Evolutionary conservation across 805 yeast genomes (phyloP).

Genomic region (Saccharomycopsis babjevae): DNA sequence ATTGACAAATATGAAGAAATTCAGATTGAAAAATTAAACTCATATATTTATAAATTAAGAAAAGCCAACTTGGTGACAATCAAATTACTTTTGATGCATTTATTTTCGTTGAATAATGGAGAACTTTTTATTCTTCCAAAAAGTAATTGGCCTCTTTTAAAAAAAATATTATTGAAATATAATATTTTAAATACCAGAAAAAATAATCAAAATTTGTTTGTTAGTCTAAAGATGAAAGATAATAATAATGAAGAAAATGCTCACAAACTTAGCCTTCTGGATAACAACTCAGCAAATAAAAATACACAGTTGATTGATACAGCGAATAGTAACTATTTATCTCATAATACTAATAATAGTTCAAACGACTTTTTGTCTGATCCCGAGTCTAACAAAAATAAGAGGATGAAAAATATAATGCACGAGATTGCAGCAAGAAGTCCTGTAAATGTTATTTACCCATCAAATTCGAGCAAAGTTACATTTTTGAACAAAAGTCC

Average conservation of each 20-base stretch:
- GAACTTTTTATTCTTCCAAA: constrained; percentile 16
- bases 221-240: not conserved
- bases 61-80: constrained; percentile 7
- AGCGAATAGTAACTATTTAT: not conserved
- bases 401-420: not conserved
- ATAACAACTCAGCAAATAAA: not conserved
- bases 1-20: not conserved
- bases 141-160: constrained; percentile 11
- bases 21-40: not conserved
- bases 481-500: not conserved
- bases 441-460: not conserved
- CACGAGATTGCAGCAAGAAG: not conserved
- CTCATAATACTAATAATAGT: not conserved
- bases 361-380: not conserved
- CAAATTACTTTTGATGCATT: constrained; percentile 12
- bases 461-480: not conserved
- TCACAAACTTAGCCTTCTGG: not conserved
- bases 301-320: not conserved
- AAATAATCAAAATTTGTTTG: not conserved
- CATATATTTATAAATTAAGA: not conserved
- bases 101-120: constrained; percentile 15
- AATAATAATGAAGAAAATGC: not conserved
- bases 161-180: constrained; percentile 8
- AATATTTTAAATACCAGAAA: constrained; percentile 13
- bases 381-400: not conserved